Evolutionary conservation across 2,329 filamentous ascomycete species (phyloP), one percentile per base, ranked within the genome.

Genomic region (Aschersonia sp.): DNA sequence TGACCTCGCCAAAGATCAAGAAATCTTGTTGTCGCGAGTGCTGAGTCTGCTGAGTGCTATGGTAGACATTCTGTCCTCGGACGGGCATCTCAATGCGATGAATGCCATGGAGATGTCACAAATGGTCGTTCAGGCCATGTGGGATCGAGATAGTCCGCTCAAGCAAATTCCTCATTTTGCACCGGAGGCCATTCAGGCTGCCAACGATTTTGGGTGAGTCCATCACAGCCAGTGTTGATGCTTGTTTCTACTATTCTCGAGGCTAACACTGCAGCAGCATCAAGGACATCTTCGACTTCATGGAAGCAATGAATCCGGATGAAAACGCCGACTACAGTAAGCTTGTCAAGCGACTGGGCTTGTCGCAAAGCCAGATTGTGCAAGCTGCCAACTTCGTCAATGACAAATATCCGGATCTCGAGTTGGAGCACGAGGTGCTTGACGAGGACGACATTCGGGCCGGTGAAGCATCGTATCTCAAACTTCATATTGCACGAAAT

Each of bases 61-160:
- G 58, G 92, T 97, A 29, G 92, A 98, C 62, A 89, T 98, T 12
- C 76, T 98, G 38, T 95, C 89, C 7, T 96, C 89, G 1, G 89
- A 98, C 58, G 92, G 91, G 10, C 88, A 96, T 58, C 75, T 98
- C 52, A 98, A 98, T 61, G 91, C 92, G 51, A 94, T 96, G 83
- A 89, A 84, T 58, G 92, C 92, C 31, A 98, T 98, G 91, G 92
- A 98, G 65, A 88, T 98, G 78, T 94, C 87, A 9, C 92, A 98
- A 62, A 98, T 98, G 92, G 87, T 94, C 47, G 89, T 98, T 3
- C 92, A 98, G 68, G 89, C 85, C 45, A 95, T 97, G 87, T 98
- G 92, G 92, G 91, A 98, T 67, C 85, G 89, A 50, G 92, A 98
- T 64, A 94, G 86, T 58, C 89, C 92, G 40, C 75, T 98, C 55